Conservation (phyloP, 2,329 filamentous ascomycete genomes). For the Penicillium janthinellum region DNA sequence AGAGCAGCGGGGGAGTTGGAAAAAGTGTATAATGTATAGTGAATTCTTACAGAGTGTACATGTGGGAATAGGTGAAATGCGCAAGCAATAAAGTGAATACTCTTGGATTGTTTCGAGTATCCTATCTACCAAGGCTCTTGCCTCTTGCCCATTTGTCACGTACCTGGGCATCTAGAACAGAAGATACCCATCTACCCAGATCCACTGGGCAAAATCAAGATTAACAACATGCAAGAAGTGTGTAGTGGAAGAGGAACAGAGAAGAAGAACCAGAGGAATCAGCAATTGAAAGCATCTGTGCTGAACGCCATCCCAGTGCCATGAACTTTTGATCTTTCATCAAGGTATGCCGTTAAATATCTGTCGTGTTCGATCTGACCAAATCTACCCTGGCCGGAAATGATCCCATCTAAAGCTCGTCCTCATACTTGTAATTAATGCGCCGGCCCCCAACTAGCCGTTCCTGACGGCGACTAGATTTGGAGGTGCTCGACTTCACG, state of each 20-base stretch:
- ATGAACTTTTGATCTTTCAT: slow-evolving; percentile 6
- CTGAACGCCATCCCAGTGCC: slow-evolving; percentile 12
- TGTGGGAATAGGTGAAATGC: neutral
- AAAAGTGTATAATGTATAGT: neutral
- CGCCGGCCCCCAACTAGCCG: slow-evolving; percentile 39
- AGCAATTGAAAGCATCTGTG: neutral
- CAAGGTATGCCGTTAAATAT: neutral
- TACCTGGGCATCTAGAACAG: neutral
- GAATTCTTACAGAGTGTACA: neutral
- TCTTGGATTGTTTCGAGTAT: neutral
- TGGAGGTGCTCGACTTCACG: slow-evolving; percentile 16
- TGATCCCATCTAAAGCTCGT: slow-evolving; percentile 35
- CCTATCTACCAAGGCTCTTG: neutral
- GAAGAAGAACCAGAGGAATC: neutral
- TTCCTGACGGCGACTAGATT: slow-evolving; percentile 36
- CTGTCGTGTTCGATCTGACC: neutral
- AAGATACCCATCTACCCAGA: slow-evolving; percentile 4
- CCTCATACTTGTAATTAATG: slow-evolving; percentile 54
- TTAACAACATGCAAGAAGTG: slow-evolving; percentile 15
- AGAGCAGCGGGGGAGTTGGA: neutral
- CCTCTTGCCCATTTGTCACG: slow-evolving; percentile 1
- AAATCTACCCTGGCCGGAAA: neutral
- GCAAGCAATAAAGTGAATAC: neutral
- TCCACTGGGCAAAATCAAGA: slow-evolving; percentile 10
- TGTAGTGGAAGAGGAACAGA: neutral